Evolutionary conservation across 192 early-diverging fungal genomes (phyloP).

Genomic region (Funneliformis geosporum): DNA sequence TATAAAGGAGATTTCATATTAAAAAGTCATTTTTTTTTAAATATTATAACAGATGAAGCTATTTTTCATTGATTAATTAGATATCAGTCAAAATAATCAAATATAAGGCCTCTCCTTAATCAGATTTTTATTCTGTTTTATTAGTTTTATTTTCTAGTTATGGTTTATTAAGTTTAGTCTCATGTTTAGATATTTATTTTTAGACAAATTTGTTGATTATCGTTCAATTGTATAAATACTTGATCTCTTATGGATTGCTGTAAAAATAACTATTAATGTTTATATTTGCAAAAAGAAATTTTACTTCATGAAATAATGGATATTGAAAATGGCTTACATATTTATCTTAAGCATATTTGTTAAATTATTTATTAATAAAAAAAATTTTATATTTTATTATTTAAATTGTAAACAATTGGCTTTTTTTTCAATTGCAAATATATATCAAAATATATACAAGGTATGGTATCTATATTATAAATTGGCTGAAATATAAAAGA

Average conservation of each 20-base stretch:
- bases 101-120: not conserved
- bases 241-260: not conserved
- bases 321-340: no score
- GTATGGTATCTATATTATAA: no score
- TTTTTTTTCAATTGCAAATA: no score
- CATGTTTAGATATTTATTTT: not conserved
- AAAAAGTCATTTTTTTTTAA: not conserved
- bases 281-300: not conserved
- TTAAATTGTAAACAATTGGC: no score
- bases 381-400: no score
- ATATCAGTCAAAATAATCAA: not conserved
- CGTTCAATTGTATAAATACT: not conserved
- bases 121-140: not conserved
- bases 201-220: constrained; percentile 18
- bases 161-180: not conserved
- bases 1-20: not conserved
- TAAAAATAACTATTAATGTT: not conserved
- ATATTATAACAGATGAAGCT: not conserved
- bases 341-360: no score
- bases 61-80: not conserved
- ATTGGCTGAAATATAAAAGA: not conserved
- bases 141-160: constrained; percentile 1
- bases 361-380: no score
- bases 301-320: no score
- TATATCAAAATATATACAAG: no score